phyloP scores from a whole-genome alignment of 1,284 basidiomycete species.

The Leccinum fuscescens region DNA sequence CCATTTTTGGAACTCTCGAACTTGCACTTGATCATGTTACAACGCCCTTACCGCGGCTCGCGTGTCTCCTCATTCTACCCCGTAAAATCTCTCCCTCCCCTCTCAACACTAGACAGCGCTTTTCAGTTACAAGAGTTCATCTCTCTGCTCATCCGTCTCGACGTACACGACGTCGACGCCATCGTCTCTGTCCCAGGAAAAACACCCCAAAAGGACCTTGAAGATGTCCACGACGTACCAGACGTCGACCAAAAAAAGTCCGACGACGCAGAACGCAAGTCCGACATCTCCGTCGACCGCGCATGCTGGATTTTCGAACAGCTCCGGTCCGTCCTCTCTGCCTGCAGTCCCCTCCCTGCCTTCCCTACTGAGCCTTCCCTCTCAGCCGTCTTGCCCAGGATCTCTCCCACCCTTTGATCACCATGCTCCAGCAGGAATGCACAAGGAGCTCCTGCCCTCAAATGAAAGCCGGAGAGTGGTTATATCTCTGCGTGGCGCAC shows the following conservation, averaged over 20 bases:
- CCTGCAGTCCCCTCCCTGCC: not conserved
- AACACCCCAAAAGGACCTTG: conserved; percentile 24
- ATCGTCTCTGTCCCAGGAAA: conserved; percentile 75
- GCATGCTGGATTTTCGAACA: conserved; percentile 96
- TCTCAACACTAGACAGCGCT: conserved; percentile 79
- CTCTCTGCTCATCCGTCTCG: conserved; percentile 76
- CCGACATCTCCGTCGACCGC: conserved; percentile 65
- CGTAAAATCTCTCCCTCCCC: conserved; percentile 60
- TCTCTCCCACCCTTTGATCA: conserved; percentile 86
- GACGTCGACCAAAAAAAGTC: conserved; percentile 35
- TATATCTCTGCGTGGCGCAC: conserved; percentile 94
- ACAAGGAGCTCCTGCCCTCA: conserved; percentile 83
- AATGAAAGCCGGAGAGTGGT: conserved; percentile 98
- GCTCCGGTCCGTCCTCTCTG: conserved; percentile 58
- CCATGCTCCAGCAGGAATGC: conserved; percentile 83
- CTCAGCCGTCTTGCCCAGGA: conserved; percentile 88
- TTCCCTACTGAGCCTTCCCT: conserved; percentile 5
- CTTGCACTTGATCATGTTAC: conserved; percentile 29
- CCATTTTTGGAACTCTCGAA: not conserved
- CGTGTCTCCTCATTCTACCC: conserved; percentile 77
- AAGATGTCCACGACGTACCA: conserved; percentile 39
- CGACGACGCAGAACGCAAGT: conserved; percentile 43
- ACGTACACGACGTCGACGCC: conserved; percentile 84
- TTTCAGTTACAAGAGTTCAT: conserved; percentile 97
- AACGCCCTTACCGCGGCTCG: conserved; percentile 69